Conservation (phyloP, 2,329 filamentous ascomycete genomes). For the Lasiodiplodia sp. region DNA sequence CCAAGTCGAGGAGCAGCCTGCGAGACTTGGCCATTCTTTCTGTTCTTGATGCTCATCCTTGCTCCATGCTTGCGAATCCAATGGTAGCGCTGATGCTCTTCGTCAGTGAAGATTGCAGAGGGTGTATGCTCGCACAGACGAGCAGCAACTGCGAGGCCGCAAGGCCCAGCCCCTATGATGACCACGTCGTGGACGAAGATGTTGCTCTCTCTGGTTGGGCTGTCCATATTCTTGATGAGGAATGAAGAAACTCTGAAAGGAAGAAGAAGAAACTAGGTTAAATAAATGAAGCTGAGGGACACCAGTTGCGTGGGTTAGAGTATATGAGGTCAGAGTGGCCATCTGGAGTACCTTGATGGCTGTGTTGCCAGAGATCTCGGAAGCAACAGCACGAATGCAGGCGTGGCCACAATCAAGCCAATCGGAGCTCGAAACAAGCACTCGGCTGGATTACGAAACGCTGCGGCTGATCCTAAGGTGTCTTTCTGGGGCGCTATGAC, state of each 20-base stretch:
- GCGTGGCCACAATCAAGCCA: neutral
- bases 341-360: slow-evolving; percentile 18
- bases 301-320: neutral
- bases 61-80: slow-evolving; percentile 74
- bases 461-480: neutral
- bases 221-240: slow-evolving; percentile 11
- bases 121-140: slow-evolving; percentile 75
- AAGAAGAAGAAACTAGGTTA: neutral
- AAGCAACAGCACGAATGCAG: neutral
- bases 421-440: neutral
- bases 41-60: slow-evolving; percentile 65
- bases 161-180: slow-evolving; percentile 77
- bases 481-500: neutral
- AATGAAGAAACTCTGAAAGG: neutral
- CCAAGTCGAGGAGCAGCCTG: slow-evolving; percentile 36
- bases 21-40: slow-evolving; percentile 49
- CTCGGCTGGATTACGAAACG: no score
- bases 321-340: neutral
- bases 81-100: slow-evolving; percentile 81
- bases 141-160: slow-evolving; percentile 75
- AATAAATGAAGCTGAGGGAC: neutral
- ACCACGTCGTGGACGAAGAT: slow-evolving; percentile 66
- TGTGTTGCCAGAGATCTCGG: neutral
- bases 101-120: slow-evolving; percentile 81
- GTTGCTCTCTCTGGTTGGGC: neutral